Evolutionary conservation across 495 filamentous ascomycete genomes (phyloP), one percentile per base, ranked within the genome.

Genomic region (Extremus antarcticus): DNA sequence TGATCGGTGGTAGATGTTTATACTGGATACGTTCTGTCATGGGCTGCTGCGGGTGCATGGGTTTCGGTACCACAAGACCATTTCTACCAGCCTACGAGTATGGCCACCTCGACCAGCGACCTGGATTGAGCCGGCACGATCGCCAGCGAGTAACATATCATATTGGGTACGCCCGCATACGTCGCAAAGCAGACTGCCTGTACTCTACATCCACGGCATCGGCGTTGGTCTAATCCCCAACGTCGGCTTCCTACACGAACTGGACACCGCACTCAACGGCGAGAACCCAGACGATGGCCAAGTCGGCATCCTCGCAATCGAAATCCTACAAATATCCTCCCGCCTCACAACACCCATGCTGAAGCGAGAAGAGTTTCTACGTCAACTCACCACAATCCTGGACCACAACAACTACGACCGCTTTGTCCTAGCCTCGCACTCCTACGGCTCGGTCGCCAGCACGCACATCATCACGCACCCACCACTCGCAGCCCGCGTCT

Each of bases 141-240:
- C 62, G 22, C 47, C 59, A 23, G 41, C 62, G n/a, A 38, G 57
- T 20, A 51, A 49, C 25, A 19, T 66, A 1, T 50, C 55, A 21
- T 65, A 66, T 53, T 68, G 63, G 64, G 47, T 57, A 25, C 57
- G 63, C 15, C 62, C 59, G 15, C 64, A 68, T 52, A 62, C 51
- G 19, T 63, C 62, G 8, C 55, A 50, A 17, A 62, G 47, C 13
- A 45, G 60, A 16, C 54, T 51, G 9, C 64, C 66, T 3, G 48
- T 68, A 2, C 19, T 68, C 15, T 63, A 61, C 50, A 41, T 65
- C 16, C 66, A 68, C 25, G 66, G 66, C 38, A 65, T 68, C 40
- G 64, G 66, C 13, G 51, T 65, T 17, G 64, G 66, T 1, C 47
- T 68, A 23, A 29, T 54, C 25, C 52, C 64, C 15, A 52, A 63